Conservation (phyloP, 2,329 filamentous ascomycete species). For the Microascus cirrosus region DNA sequence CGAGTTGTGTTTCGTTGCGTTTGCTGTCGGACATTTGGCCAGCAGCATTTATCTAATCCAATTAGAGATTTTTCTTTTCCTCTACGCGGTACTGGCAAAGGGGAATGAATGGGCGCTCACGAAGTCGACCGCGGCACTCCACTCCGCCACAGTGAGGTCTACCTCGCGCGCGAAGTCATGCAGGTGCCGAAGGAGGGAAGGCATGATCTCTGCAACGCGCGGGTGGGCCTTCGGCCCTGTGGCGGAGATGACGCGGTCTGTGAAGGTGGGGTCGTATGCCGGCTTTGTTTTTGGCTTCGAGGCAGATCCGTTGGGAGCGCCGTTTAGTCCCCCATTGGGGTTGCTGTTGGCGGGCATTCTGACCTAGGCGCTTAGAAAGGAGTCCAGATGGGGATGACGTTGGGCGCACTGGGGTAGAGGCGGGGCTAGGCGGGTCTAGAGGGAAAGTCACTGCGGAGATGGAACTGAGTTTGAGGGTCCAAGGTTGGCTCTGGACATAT, state of each 20-base stretch:
- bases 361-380: not conserved
- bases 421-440: too few species aligned
- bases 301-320: not conserved
- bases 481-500: too few species aligned
- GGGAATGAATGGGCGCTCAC: slow-evolving; percentile 14
- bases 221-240: slow-evolving; percentile 52
- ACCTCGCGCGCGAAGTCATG: slow-evolving; percentile 60
- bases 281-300: not conserved
- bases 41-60: slow-evolving; percentile 37
- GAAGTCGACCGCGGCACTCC: slow-evolving; percentile 52
- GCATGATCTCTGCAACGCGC: slow-evolving; percentile 45
- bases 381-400: not conserved
- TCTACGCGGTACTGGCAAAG: not conserved
- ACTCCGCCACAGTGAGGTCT: slow-evolving; percentile 55
- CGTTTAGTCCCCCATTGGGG: not conserved
- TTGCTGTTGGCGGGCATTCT: not conserved
- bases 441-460: too few species aligned
- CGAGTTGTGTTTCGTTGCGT: slow-evolving; percentile 63
- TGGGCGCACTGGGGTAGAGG: too few species aligned
- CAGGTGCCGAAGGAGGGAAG: slow-evolving; percentile 48
- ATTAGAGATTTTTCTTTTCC: too few species aligned
- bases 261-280: slow-evolving; percentile 34
- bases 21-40: slow-evolving; percentile 58
- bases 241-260: slow-evolving; percentile 49
- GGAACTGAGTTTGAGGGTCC: too few species aligned